Evolutionary conservation across 129 eudicot species (phyloP).

Genomic region (Erigeron canadensis): DNA sequence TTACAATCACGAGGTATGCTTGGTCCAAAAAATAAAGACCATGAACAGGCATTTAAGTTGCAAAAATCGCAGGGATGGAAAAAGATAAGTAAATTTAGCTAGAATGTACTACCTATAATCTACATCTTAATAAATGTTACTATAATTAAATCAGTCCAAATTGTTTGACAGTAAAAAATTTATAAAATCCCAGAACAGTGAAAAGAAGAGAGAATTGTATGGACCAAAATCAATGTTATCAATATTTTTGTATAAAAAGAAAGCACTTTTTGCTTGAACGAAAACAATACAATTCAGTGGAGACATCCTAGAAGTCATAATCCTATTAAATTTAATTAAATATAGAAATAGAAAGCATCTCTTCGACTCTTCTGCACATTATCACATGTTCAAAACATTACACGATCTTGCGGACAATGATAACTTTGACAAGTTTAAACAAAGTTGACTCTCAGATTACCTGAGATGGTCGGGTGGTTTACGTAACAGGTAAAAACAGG

Average conservation of each 20-base stretch:
- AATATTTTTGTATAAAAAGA: background rate
- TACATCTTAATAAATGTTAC: background rate
- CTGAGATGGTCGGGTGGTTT: background rate
- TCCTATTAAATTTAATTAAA: background rate
- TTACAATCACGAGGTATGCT: background rate
- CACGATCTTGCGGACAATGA: background rate
- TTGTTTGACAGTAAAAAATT: background rate
- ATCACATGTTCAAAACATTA: background rate
- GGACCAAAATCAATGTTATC: background rate
- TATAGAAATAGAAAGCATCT: too few relatives aligned
- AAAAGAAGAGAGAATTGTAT: background rate
- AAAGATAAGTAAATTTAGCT: background rate
- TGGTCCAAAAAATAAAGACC: background rate
- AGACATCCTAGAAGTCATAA: background rate
- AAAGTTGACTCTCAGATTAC: too few relatives aligned
- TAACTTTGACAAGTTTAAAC: background rate
- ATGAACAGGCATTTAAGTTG: background rate
- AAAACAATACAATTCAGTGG: background rate
- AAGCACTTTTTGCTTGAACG: background rate
- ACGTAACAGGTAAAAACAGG: background rate
- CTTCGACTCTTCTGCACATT: too few relatives aligned
- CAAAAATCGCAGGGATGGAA: background rate
- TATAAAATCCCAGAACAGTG: background rate
- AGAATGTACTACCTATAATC: background rate
- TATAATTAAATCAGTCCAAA: background rate